Evolutionary conservation across 2,329 filamentous ascomycete genomes (phyloP), one percentile per base, ranked within the genome.

Genomic region (Shiraia sp.): DNA sequence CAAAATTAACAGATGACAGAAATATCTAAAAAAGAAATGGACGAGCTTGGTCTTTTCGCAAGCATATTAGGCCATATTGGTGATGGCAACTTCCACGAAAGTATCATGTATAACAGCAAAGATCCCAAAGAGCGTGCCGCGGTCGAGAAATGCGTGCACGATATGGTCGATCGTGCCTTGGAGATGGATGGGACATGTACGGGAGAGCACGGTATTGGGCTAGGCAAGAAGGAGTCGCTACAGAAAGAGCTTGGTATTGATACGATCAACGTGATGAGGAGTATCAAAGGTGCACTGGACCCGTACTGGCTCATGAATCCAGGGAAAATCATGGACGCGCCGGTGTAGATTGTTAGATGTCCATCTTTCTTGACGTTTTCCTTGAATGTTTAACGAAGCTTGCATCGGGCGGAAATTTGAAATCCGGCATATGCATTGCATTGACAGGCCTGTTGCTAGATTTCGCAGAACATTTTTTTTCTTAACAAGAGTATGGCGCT

Each of bases 101-200:
- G 86, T 63, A 93, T 96, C 70, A 86, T 96, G 72, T 96, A 95
- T 67, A 82, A 93, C 69, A 80, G 80, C 17, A 78, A 76, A 16
- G 77, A 90, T 40, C 78, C 81, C 3, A 81, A 77, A 17, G 87
- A 96, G 70, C 80, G 80, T 41, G 84, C 79, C 29, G 87, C 86
- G 53, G 89, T 93, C 1, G 88, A 93, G 65, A 79, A 77, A 40
- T 90, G 88, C 51, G 89, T 96, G 32, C 84, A 91, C 63, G 86
- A 90, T 56, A 96, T 96, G 90, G 89, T 96, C 14, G 80, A 87
- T 54, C 81, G 89, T n/a, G 91, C 90, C 2, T 70, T 96, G 16
- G 88, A 92, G 52, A 96, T 96, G 90, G 91, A 96, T 45, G 90
- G 91, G 1, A 95, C 90, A 5, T 93, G 88, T 66, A 95, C 90